Percentiles rank a stretch among this genome's conserved stretches.
phyloP scores from a whole-genome alignment of 441 rosid genomes.

The Eutrema salsugineum region DNA sequence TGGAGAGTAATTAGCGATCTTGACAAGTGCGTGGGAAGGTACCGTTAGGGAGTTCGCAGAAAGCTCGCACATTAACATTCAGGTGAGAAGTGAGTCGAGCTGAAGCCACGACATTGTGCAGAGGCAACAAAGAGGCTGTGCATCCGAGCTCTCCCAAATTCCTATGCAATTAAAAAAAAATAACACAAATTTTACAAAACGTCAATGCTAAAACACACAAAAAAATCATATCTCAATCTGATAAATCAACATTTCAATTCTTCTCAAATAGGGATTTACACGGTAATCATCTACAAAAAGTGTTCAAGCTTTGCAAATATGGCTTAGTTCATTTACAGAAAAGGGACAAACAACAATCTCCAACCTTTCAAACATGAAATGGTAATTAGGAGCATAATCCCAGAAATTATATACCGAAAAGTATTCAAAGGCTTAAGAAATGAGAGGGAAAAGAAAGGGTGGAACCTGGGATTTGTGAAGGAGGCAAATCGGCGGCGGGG shows the following conservation, averaged over 20 bases:
- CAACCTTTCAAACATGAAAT: neutral
- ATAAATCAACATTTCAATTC: neutral
- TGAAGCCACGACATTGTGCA: constrained; percentile 40
- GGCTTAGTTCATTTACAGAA: neutral
- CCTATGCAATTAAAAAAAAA: neutral
- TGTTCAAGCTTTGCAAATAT: neutral
- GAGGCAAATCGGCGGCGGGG: constrained; percentile 58
- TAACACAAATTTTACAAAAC: neutral
- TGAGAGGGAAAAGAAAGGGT: neutral
- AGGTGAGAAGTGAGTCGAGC: constrained; percentile 67
- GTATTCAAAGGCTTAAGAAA: neutral
- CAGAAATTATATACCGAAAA: too few relatives aligned
- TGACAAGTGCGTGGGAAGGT: constrained; percentile 90
- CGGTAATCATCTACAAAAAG: neutral
- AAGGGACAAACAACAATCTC: neutral
- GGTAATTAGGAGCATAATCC: neutral
- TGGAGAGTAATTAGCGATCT: constrained; percentile 81
- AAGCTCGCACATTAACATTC: constrained; percentile 67
- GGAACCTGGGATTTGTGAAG: constrained; percentile 54
- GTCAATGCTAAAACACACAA: neutral
- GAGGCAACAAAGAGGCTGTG: constrained; percentile 64
- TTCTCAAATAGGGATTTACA: neutral
- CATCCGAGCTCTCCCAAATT: constrained; percentile 65
- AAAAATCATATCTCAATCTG: neutral
- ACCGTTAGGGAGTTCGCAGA: constrained; percentile 95